These are phyloP conservation scores for Alternaria metachromatica DNA, from an alignment of 2,329 filamentous ascomycete genomes.

Conservation along the genomic window DNA sequence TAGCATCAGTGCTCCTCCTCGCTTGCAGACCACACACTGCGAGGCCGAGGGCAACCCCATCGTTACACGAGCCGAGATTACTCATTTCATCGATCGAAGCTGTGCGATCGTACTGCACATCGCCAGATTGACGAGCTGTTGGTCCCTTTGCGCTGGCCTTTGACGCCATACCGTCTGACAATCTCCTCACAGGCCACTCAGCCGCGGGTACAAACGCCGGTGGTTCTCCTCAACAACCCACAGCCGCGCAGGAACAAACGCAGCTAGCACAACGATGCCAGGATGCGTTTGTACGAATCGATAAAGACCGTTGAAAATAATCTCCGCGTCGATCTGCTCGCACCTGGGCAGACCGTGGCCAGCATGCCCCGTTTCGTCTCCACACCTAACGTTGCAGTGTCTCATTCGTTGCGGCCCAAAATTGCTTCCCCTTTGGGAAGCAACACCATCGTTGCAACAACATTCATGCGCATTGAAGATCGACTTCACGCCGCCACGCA, in stretches of 20 bases:
- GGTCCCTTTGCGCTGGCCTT: neutral
- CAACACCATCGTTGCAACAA: conserved; percentile 6
- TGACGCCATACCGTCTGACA: neutral
- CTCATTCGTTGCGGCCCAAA: conserved; percentile 9
- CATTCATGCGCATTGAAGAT: conserved; percentile 6
- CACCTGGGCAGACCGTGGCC: neutral
- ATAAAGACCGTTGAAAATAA: conserved; percentile 13
- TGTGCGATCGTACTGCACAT: neutral
- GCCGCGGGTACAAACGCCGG: neutral
- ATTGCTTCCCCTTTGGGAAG: neutral
- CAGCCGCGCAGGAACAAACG: conserved; percentile 5
- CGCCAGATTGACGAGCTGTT: neutral
- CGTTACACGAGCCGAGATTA: neutral
- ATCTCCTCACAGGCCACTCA: neutral
- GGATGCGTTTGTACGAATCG: conserved; percentile 1
- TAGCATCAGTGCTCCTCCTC: neutral
- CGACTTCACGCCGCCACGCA: neutral
- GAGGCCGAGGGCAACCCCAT: neutral
- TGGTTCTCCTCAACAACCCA: neutral
- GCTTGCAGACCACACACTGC: neutral
- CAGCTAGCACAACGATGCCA: conserved; percentile 3
- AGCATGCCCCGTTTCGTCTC: conserved; percentile 2
- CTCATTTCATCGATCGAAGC: conserved; percentile 2
- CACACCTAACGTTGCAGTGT: conserved; percentile 5
- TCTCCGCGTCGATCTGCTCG: conserved; percentile 21